phyloP scores from a whole-genome alignment of 495 filamentous ascomycete genomes.

The Podospora appendiculata region DNA sequence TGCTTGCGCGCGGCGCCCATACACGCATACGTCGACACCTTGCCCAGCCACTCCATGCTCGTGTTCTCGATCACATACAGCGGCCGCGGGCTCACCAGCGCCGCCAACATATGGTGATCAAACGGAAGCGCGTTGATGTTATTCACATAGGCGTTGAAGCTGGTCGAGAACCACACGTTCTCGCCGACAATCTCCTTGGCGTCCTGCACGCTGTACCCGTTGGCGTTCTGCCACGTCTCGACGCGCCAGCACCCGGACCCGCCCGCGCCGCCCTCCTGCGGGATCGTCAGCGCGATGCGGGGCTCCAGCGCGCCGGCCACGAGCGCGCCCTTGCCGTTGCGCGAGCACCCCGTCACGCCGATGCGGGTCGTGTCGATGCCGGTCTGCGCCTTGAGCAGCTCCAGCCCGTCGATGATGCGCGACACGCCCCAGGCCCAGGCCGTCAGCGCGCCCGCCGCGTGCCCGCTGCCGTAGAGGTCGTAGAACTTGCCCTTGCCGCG shows the following conservation, averaged over 20 bases:
- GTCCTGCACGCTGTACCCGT: slow-evolving; percentile 44
- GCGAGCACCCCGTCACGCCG: slow-evolving; percentile 45
- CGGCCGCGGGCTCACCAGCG: slow-evolving; percentile 37
- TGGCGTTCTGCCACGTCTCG: slow-evolving; percentile 30
- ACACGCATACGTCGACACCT: slow-evolving; percentile 43
- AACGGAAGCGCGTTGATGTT: slow-evolving; percentile 33
- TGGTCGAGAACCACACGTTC: slow-evolving; percentile 43
- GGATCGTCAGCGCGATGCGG: slow-evolving; percentile 44
- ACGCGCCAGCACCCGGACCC: slow-evolving; percentile 46
- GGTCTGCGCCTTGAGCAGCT: slow-evolving; percentile 28
- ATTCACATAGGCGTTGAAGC: slow-evolving; percentile 33
- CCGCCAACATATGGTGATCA: slow-evolving; percentile 45
- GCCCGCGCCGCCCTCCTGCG: slow-evolving; percentile 45
- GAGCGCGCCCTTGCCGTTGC: slow-evolving; percentile 49
- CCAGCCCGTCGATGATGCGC: slow-evolving; percentile 45
- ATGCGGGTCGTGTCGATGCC: slow-evolving; percentile 40
- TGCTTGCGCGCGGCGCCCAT: slow-evolving; percentile 43
- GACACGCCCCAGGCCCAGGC: slow-evolving; percentile 48
- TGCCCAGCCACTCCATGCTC: slow-evolving; percentile 48
- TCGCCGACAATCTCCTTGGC: slow-evolving; percentile 40
- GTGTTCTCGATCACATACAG: slow-evolving; percentile 43
- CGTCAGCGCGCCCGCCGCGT: slow-evolving; percentile 40
- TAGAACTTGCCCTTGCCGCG: slow-evolving; percentile 43
- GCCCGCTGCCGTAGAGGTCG: slow-evolving; percentile 36
- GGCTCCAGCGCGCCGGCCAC: slow-evolving; percentile 42